Evolutionary conservation across 495 filamentous ascomycete genomes (phyloP).

Genomic region (Penicillium manginii): DNA sequence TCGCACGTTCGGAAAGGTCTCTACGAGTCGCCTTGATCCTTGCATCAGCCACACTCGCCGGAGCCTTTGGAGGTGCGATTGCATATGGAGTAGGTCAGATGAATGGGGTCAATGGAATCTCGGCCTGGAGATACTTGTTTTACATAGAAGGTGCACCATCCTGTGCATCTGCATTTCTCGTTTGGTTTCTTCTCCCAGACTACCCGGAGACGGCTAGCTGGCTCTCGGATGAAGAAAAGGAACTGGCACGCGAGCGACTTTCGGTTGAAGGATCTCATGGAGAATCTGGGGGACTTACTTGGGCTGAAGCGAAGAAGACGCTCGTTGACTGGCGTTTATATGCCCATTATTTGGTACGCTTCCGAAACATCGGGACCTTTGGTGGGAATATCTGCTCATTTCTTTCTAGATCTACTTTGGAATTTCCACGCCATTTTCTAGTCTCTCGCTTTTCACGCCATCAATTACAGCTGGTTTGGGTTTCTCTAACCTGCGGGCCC

Average conservation of each 20-base stretch:
- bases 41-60: conserved; percentile 65
- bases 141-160: conserved; percentile 67
- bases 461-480: conserved; percentile 66
- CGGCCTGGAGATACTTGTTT: conserved; percentile 72
- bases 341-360: conserved; percentile 52
- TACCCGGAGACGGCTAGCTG: conserved; percentile 60
- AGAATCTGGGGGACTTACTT: conserved; percentile 52
- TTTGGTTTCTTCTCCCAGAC: conserved; percentile 64
- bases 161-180: conserved; percentile 52
- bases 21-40: conserved; percentile 65
- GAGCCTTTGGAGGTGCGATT: conserved; percentile 69
- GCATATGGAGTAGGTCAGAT: conserved; percentile 66
- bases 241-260: conserved; percentile 54
- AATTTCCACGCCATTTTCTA: conserved; percentile 64
- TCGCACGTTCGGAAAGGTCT: conserved; percentile 58
- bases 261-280: conserved; percentile 58
- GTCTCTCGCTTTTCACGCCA: conserved; percentile 67
- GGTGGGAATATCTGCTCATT: not conserved
- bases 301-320: conserved; percentile 58
- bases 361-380: not conserved
- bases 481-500: conserved; percentile 59
- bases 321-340: conserved; percentile 63
- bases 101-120: conserved; percentile 57
- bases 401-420: conserved; percentile 62
- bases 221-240: conserved; percentile 54